Evolutionary conservation across 1,284 basidiomycete genomes (phyloP).

Genomic region (Fomitiporia mediterranea): DNA sequence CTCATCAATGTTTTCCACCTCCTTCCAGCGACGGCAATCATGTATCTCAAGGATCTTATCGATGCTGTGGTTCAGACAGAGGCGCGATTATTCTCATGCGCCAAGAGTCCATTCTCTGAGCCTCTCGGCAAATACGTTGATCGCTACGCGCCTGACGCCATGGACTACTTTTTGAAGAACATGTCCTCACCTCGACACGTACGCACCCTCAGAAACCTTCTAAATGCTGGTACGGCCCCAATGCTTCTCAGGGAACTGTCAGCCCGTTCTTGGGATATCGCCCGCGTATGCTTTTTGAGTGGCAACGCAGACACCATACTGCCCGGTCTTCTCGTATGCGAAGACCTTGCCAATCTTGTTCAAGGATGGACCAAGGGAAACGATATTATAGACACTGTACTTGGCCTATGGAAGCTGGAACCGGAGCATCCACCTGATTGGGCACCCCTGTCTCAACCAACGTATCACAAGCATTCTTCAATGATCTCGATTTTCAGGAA

Average conservation of each 20-base stretch:
- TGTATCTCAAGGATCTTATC: slow-evolving; percentile 86
- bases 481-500: slow-evolving; percentile 77
- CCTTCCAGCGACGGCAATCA: slow-evolving; percentile 87
- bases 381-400: slow-evolving; percentile 62
- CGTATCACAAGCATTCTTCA: slow-evolving; percentile 61
- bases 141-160: slow-evolving; percentile 82
- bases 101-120: slow-evolving; percentile 89
- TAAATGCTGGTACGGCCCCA: slow-evolving; percentile 74
- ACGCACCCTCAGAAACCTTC: slow-evolving; percentile 75
- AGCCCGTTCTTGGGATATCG: slow-evolving; percentile 58
- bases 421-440: slow-evolving; percentile 31
- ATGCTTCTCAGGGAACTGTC: slow-evolving; percentile 73
- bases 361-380: slow-evolving; percentile 74
- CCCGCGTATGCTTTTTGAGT: slow-evolving; percentile 54
- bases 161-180: slow-evolving; percentile 81
- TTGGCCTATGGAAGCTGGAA: slow-evolving; percentile 69
- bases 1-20: slow-evolving; percentile 97
- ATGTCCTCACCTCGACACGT: slow-evolving; percentile 73
- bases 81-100: slow-evolving; percentile 84
- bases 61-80: slow-evolving; percentile 93
- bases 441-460: slow-evolving; percentile 45
- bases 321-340: slow-evolving; percentile 72
- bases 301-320: slow-evolving; percentile 52
- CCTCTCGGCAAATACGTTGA: slow-evolving; percentile 91
- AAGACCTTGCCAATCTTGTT: slow-evolving; percentile 67